Conservation (phyloP, 352 stramenopile species). For the Phytophthora rubi region DNA sequence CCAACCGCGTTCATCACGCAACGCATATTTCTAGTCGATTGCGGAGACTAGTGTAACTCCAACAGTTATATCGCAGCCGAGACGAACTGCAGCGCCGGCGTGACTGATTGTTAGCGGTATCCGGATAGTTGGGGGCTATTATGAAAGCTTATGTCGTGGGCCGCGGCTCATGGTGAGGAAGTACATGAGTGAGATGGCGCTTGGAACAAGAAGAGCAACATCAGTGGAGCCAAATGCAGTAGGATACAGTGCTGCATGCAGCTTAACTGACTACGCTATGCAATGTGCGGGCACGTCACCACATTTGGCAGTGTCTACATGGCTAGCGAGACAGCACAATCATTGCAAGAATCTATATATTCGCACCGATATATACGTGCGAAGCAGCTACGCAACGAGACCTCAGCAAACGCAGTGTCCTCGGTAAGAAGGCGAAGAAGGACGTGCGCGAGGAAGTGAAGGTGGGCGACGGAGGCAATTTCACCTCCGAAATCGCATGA, state of each 20-base stretch:
- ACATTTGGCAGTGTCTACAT: not conserved
- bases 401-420: not conserved
- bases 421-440: not conserved
- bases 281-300: too few relatives aligned
- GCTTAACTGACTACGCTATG: too few relatives aligned
- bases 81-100: not conserved
- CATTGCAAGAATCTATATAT: not conserved
- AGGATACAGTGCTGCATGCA: too few relatives aligned
- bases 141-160: too few relatives aligned
- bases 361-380: not conserved
- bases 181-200: not conserved
- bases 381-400: not conserved
- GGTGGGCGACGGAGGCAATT: not conserved
- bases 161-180: not conserved
- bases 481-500: constrained; percentile 3
- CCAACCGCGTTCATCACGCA: not conserved
- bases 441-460: not conserved
- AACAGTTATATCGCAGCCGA: not conserved
- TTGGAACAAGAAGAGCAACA: not conserved
- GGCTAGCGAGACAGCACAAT: not conserved
- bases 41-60: not conserved
- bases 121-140: too few relatives aligned
- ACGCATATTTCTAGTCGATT: not conserved
- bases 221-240: not conserved
- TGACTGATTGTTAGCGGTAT: not conserved